Conservation (phyloP, 1,284 basidiomycete species). For the Fomitopsis pinicola region DNA sequence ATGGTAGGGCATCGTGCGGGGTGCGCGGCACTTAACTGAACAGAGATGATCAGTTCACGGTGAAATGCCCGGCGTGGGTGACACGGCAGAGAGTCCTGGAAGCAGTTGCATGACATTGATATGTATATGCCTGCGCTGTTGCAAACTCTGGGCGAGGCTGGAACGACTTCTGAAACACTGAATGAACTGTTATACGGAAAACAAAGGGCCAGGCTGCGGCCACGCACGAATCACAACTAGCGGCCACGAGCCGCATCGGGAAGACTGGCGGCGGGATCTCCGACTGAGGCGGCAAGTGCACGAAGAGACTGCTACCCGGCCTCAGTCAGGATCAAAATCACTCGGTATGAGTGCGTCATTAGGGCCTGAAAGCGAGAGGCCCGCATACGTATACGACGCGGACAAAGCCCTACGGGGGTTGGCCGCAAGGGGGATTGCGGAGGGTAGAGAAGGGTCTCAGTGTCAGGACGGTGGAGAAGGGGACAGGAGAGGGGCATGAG, state of each 20-base stretch:
- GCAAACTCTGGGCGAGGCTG: no score
- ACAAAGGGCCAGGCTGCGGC: not conserved
- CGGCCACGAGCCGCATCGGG: not conserved
- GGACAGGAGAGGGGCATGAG: not conserved
- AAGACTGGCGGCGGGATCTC: not conserved
- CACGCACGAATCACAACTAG: not conserved
- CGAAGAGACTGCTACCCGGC: not conserved
- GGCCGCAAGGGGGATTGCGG: not conserved
- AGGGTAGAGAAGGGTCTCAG: not conserved
- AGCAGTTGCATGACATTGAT: no score
- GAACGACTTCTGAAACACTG: no score
- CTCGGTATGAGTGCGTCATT: not conserved
- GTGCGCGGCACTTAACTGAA: no score
- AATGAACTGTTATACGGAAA: no score
- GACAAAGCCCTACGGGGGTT: not conserved
- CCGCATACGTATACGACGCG: not conserved
- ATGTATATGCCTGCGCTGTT: no score
- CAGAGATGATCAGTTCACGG: no score
- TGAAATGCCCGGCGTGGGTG: no score
- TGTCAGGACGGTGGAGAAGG: not conserved
- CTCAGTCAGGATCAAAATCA: not conserved
- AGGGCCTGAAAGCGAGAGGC: not conserved
- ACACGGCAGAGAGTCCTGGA: no score
- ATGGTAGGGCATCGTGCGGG: no score
- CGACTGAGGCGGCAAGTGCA: not conserved